A percentile compares a stretch with the other conserved stretches of the same genome.
Evolutionary conservation across 352 stramenopile genomes (phyloP).

Genomic region (Phytopythium mirpurense): DNA sequence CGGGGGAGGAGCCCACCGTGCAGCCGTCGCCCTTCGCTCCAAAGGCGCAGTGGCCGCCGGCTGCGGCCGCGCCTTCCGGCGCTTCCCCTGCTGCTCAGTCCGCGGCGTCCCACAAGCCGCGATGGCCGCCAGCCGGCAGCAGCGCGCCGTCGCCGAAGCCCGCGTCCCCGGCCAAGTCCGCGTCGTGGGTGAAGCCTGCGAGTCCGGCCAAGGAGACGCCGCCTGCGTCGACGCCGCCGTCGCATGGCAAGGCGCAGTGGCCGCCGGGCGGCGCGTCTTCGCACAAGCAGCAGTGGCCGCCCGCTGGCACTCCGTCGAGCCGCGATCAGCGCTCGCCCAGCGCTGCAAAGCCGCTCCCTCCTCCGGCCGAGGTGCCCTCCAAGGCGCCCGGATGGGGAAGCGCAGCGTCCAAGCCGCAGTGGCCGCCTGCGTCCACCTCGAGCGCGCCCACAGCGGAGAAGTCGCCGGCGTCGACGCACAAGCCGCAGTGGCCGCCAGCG

Average conservation of each 20-base stretch:
- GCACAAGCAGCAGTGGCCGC: conserved; percentile 5
- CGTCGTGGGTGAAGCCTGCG: conserved; percentile 3
- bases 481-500: conserved; percentile 32
- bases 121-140: conserved; percentile 20
- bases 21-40: conserved; percentile 30
- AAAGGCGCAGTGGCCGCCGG: conserved; percentile 52
- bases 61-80: conserved; percentile 3
- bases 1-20: conserved; percentile 9
- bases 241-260: conserved; percentile 16
- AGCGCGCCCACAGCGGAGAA: conserved; percentile 12
- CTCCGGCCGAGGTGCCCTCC: not conserved
- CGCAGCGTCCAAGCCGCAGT: conserved; percentile 22
- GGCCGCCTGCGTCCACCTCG: conserved; percentile 26
- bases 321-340: conserved; percentile 1
- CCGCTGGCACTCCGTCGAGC: not conserved
- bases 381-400: conserved; percentile 1
- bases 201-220: conserved; percentile 10
- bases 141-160: not conserved
- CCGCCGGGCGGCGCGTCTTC: conserved; percentile 6
- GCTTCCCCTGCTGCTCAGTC: conserved; percentile 10
- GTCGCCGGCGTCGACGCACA: conserved; percentile 10
- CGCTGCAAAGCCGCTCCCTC: not conserved
- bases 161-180: not conserved
- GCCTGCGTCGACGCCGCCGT: conserved; percentile 7
- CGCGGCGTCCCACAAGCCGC: conserved; percentile 13